A percentile compares a stretch with the other conserved stretches of the same genome.
Conservation (phyloP, 441 rosid genomes). For the Biscutella auriculata region DNA sequence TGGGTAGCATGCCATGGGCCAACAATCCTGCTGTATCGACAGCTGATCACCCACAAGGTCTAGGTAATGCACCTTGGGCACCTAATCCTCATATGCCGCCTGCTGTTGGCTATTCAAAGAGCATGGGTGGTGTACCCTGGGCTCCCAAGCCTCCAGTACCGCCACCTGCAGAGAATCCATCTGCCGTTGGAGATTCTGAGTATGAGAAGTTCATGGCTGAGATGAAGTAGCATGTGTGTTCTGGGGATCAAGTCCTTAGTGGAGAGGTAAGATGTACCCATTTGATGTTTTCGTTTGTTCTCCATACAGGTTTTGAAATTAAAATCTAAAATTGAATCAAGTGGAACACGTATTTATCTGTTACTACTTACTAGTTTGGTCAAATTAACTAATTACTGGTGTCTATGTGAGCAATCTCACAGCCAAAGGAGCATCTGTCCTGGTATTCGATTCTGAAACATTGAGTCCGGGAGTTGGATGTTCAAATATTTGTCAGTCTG, state of each 20-base stretch:
- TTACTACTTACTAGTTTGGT: constrained; percentile 1
- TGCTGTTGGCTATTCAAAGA: constrained; percentile 40
- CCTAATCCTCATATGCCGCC: constrained; percentile 30
- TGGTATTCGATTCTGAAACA: constrained; percentile 13
- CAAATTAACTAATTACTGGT: constrained; percentile 8
- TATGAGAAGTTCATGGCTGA: constrained; percentile 95
- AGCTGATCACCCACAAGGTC: constrained; percentile 19
- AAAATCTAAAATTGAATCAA: neutral
- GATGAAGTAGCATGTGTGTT: constrained; percentile 49
- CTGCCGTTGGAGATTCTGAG: constrained; percentile 67
- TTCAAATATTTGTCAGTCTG: neutral
- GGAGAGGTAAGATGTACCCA: constrained; percentile 38
- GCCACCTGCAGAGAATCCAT: constrained; percentile 50
- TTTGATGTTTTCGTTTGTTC: neutral
- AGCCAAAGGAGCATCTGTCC: constrained; percentile 16
- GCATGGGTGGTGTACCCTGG: constrained; percentile 61
- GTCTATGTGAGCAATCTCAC: constrained; percentile 14
- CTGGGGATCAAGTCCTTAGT: constrained; percentile 3
- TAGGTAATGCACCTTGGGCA: constrained; percentile 22
- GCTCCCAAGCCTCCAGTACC: constrained; percentile 49
- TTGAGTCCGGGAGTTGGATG: neutral
- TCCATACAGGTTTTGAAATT: neutral
- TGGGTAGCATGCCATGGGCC: constrained; percentile 60
- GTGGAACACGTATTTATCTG: too few relatives aligned
- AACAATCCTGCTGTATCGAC: constrained; percentile 48